A percentile compares a stretch with the other conserved stretches of the same genome.
Conservation (phyloP, 352 stramenopile species). For the Blastocystis sp. region DNA sequence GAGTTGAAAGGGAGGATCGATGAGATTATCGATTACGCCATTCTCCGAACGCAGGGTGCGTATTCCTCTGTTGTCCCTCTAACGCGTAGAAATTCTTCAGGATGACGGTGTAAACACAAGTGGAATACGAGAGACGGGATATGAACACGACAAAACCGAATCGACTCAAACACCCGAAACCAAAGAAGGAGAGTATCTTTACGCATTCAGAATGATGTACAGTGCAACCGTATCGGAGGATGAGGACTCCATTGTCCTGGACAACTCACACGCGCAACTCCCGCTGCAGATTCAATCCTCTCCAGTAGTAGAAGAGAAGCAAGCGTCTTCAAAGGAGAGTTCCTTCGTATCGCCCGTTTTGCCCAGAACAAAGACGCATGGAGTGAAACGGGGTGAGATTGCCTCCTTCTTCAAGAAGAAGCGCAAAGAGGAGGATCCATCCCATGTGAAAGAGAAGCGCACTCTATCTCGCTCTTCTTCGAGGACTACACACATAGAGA, state of each 20-base stretch:
- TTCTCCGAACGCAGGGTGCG: constrained; percentile 8
- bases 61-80: neutral
- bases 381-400: neutral
- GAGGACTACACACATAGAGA: no score
- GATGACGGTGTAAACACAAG: neutral
- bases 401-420: no score
- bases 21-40: constrained; percentile 41
- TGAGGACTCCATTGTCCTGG: constrained; percentile 8
- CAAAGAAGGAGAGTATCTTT: constrained; percentile 4
- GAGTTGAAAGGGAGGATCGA: constrained; percentile 24
- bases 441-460: no score
- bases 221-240: neutral
- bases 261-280: constrained; percentile 1
- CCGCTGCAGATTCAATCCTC: no score
- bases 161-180: no score
- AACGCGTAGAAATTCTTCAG: constrained; percentile 6
- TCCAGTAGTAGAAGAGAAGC: no score
- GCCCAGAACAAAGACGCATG: neutral
- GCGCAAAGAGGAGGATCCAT: no score
- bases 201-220: neutral
- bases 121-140: neutral
- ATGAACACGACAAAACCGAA: no score
- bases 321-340: neutral
- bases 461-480: no score
- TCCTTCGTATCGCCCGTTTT: constrained; percentile 3